phyloP scores from a whole-genome alignment of 805 yeast species.

The Starmerella etchellsii region DNA sequence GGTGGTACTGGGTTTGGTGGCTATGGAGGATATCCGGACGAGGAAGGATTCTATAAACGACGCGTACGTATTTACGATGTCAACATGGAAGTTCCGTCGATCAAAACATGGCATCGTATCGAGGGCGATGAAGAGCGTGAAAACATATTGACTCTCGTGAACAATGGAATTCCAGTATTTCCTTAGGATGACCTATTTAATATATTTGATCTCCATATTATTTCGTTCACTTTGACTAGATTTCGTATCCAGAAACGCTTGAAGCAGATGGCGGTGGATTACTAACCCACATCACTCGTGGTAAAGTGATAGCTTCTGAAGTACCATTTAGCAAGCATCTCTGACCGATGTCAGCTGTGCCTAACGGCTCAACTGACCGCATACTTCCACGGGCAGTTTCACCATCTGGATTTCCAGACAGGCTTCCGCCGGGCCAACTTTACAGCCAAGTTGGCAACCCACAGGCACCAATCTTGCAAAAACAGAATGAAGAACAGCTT shows the following conservation, averaged over 20 bases:
- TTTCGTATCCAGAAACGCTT: background rate
- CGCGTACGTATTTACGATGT: slow-evolving; percentile 62
- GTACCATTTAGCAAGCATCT: too few relatives aligned
- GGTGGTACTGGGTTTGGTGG: slow-evolving; percentile 95
- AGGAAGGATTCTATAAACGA: slow-evolving; percentile 49
- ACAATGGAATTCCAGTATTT: slow-evolving; percentile 29
- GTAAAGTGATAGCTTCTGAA: too few relatives aligned
- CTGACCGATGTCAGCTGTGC: slow-evolving; percentile 1
- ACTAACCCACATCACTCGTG: too few relatives aligned
- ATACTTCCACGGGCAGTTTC: background rate
- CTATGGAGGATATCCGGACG: slow-evolving; percentile 61
- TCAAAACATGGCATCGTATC: slow-evolving; percentile 61
- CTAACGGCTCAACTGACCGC: background rate
- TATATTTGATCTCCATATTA: too few relatives aligned
- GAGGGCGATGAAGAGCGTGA: slow-evolving; percentile 39
- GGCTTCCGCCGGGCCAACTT: too few relatives aligned
- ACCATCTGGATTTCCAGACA: background rate
- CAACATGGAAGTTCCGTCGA: slow-evolving; percentile 36
- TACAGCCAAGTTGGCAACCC: too few relatives aligned
- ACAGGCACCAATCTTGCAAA: too few relatives aligned
- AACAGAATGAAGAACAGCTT: too few relatives aligned
- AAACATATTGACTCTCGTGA: slow-evolving; percentile 42
- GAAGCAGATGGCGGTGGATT: too few relatives aligned
- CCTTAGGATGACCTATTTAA: background rate
- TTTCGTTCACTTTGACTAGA: background rate